phyloP scores from a whole-genome alignment of 106 monocot genomes.

The Acorus gramineus region DNA sequence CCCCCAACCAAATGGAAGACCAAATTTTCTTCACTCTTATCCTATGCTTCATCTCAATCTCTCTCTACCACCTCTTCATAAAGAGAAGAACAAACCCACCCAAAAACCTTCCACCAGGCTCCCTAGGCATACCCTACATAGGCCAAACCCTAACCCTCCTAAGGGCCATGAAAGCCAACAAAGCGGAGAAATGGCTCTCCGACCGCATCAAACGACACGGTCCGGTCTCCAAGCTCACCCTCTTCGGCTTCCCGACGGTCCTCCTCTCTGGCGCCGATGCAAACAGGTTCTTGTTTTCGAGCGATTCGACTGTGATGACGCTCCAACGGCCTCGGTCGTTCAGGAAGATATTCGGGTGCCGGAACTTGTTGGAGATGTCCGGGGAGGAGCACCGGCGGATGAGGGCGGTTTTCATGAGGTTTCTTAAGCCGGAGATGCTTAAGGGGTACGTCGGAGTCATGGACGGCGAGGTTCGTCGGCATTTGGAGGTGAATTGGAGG shows the following conservation, averaged over 20 bases:
- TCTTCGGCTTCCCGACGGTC: conserved; percentile 19
- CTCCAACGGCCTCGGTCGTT: conserved; percentile 4
- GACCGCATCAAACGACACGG: conserved; percentile 8
- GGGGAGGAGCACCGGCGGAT: conserved; percentile 25
- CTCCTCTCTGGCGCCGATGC: conserved; percentile 17
- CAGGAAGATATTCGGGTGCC: conserved; percentile 12
- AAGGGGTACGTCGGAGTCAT: conserved; percentile 19
- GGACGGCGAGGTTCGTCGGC: conserved; percentile 21
- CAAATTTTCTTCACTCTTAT: no score
- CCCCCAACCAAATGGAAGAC: no score
- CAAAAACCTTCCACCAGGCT: conserved; percentile 24
- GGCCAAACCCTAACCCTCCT: conserved; percentile 27
- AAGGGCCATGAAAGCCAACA: conserved; percentile 19
- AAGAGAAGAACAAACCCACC: not conserved
- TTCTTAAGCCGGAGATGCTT: conserved; percentile 24
- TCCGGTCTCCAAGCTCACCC: conserved; percentile 23
- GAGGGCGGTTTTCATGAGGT: conserved; percentile 13
- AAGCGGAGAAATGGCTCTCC: conserved; percentile 15
- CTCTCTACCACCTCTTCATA: not conserved
- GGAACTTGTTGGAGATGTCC: conserved; percentile 17
- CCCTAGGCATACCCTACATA: conserved; percentile 20
- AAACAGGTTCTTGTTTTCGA: conserved; percentile 29
- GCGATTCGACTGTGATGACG: not conserved
- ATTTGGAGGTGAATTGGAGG: conserved; percentile 15
- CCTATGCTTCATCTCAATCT: no score